A percentile compares a stretch with the other conserved stretches of the same genome.
phyloP scores from a whole-genome alignment of 805 yeast species.

The Candida khao-thaluensis region DNA sequence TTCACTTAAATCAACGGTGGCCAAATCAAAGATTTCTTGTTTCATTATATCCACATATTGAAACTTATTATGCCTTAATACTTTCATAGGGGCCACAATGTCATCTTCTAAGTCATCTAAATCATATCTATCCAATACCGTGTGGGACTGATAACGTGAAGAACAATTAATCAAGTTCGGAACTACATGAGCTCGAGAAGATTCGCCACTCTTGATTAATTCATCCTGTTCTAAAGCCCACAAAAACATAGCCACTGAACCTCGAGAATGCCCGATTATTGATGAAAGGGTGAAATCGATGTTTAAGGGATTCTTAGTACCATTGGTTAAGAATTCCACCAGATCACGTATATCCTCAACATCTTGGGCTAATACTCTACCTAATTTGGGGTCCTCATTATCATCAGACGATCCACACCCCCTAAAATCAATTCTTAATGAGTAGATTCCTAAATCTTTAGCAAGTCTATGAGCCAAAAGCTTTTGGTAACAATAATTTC shows the following conservation, averaged over 20 bases:
- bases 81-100: constrained; percentile 16
- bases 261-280: constrained; percentile 79
- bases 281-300: constrained; percentile 49
- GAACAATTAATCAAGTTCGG: constrained; percentile 72
- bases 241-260: constrained; percentile 68
- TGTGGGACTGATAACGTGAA: constrained; percentile 60
- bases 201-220: constrained; percentile 26
- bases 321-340: constrained; percentile 30
- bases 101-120: constrained; percentile 19
- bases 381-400: constrained; percentile 34
- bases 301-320: constrained; percentile 35
- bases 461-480: constrained; percentile 61
- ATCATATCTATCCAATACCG: constrained; percentile 43
- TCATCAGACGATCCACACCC: constrained; percentile 79
- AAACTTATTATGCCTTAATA: constrained; percentile 51
- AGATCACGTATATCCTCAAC: constrained; percentile 58
- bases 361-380: constrained; percentile 65
- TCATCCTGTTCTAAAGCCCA: constrained; percentile 57
- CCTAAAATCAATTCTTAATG: constrained; percentile 80
- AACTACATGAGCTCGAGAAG: constrained; percentile 41
- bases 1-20: constrained; percentile 44
- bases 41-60: constrained; percentile 42
- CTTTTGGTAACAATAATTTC: constrained; percentile 73
- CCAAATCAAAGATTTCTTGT: constrained; percentile 52
- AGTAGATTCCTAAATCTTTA: constrained; percentile 55